Evolutionary conservation across 768 basidiomycete genomes (phyloP).

Genomic region (Tricholomella constricta): DNA sequence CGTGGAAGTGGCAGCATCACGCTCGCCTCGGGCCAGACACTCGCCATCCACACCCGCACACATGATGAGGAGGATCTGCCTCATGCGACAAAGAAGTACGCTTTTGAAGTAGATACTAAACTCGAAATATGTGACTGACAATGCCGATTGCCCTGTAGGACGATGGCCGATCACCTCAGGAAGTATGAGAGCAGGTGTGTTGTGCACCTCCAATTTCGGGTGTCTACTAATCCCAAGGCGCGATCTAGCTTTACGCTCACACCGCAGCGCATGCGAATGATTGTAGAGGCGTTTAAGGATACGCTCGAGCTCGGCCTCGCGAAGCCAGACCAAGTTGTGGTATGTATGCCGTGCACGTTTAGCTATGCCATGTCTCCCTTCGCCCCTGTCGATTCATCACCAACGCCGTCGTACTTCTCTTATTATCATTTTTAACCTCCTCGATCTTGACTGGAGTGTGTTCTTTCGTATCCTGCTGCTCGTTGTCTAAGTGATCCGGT

Average conservation of each 20-base stretch:
- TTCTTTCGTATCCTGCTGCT: background rate
- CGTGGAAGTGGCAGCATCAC: slow-evolving; percentile 77
- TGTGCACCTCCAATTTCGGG: slow-evolving; percentile 7
- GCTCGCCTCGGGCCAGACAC: slow-evolving; percentile 73
- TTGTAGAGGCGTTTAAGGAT: slow-evolving; percentile 95
- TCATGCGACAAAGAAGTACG: slow-evolving; percentile 91
- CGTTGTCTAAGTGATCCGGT: background rate
- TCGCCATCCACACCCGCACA: slow-evolving; percentile 86
- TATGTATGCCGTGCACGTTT: slow-evolving; percentile 44
- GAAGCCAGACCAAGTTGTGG: slow-evolving; percentile 84
- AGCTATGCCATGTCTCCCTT: background rate
- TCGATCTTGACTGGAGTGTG: background rate
- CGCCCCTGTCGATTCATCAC: slow-evolving; percentile 2
- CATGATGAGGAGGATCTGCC: slow-evolving; percentile 87
- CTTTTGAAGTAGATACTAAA: slow-evolving; percentile 6
- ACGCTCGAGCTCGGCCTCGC: slow-evolving; percentile 84
- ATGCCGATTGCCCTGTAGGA: slow-evolving; percentile 46
- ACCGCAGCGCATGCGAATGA: slow-evolving; percentile 93
- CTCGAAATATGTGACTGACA: slow-evolving; percentile 5
- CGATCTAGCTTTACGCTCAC: slow-evolving; percentile 74
- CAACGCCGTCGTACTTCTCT: background rate
- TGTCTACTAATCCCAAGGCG: slow-evolving; percentile 5
- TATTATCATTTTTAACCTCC: background rate
- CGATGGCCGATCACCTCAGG: slow-evolving; percentile 91
- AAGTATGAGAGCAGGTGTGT: slow-evolving; percentile 87